phyloP scores from a whole-genome alignment of 495 filamentous ascomycete genomes.

The Echria macrotheca region DNA sequence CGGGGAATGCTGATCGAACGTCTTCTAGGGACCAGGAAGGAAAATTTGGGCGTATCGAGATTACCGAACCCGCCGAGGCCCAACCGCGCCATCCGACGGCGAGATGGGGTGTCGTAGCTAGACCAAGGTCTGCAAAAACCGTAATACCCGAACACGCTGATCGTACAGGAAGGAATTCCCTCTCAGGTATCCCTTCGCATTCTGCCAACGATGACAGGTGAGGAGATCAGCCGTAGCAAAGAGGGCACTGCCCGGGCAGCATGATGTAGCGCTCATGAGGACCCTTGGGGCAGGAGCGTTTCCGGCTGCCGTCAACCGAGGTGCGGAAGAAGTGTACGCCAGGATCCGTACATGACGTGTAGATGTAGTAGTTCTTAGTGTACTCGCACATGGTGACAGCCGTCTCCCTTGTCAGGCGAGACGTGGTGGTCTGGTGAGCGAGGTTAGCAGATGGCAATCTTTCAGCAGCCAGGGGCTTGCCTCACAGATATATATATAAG shows the following conservation, averaged over 20 bases:
- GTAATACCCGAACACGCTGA: no score
- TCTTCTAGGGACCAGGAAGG: not conserved
- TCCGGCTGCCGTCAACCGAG: conserved; percentile 56
- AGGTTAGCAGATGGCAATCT: not conserved
- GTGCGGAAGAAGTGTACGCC: conserved; percentile 64
- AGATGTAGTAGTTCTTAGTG: conserved; percentile 73
- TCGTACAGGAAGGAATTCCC: not conserved
- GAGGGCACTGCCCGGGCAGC: conserved; percentile 58
- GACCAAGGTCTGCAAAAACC: no score
- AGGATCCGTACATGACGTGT: conserved; percentile 62
- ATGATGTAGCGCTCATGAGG: conserved; percentile 76
- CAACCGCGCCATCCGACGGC: no score
- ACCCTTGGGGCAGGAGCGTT: conserved; percentile 54
- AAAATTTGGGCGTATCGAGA: not conserved
- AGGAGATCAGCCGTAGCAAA: conserved; percentile 49
- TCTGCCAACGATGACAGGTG: not conserved
- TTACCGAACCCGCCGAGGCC: no score
- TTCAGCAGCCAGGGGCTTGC: not conserved
- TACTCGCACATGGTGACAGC: conserved; percentile 64
- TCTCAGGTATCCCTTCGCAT: not conserved
- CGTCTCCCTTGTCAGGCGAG: not conserved
- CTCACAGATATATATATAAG: conserved; percentile 11
- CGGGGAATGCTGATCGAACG: not conserved
- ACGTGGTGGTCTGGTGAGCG: not conserved
- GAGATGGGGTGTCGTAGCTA: no score